Evolutionary conservation across 805 yeast genomes (phyloP).

Genomic region (Teunomyces tritomae): DNA sequence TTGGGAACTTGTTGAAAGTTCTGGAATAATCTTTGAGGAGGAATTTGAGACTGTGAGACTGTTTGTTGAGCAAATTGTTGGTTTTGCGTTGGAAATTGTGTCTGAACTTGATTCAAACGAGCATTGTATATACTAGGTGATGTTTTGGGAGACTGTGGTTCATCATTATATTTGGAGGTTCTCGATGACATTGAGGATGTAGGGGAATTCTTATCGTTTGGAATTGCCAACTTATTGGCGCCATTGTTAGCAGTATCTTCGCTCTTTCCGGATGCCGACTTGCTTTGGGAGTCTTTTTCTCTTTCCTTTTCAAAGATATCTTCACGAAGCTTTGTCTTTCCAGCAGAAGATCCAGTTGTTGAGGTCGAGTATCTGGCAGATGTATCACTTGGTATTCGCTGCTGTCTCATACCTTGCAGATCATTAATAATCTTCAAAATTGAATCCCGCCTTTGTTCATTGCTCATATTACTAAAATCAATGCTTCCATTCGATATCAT

Average conservation of each 20-base stretch:
- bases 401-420: slow-evolving; percentile 19
- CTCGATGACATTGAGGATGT: slow-evolving; percentile 36
- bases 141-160: slow-evolving; percentile 41
- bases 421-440: slow-evolving; percentile 37
- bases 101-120: slow-evolving; percentile 8
- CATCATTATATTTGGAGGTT: slow-evolving; percentile 29
- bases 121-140: slow-evolving; percentile 24
- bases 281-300: background rate
- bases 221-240: slow-evolving; percentile 8
- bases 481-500: slow-evolving; percentile 34
- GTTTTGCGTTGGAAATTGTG: slow-evolving; percentile 6
- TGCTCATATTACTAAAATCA: slow-evolving; percentile 37
- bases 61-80: slow-evolving; percentile 6
- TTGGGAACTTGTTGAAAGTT: slow-evolving; percentile 5
- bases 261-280: background rate
- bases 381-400: slow-evolving; percentile 4
- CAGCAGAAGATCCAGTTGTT: slow-evolving; percentile 3
- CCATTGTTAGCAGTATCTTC: slow-evolving; percentile 2
- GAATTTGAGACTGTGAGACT: background rate
- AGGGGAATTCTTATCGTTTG: slow-evolving; percentile 26
- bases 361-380: slow-evolving; percentile 1
- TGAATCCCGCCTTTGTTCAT: slow-evolving; percentile 40
- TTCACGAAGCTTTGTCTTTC: slow-evolving; percentile 26
- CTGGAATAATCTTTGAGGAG: slow-evolving; percentile 4
- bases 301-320: slow-evolving; percentile 33